Base-by-base conservation (phyloP, 179 eudicot species). In the Patellifolia procumbens region DNA sequence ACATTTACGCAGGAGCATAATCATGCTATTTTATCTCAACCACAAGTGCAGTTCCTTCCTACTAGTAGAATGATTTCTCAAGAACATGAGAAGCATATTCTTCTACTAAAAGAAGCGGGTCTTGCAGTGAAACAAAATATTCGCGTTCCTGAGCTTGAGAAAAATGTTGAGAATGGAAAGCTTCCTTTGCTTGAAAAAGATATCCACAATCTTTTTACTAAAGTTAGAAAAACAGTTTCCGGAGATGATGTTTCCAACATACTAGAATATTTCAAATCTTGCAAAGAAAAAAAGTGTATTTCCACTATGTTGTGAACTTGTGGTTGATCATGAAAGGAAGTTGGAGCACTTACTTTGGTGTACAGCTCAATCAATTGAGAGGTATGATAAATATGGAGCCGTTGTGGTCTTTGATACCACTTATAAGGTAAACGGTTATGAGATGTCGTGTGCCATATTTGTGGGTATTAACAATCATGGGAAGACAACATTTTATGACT, bases 121-220 rank as follows among this genome's bases (percentile, higher is more conserved):
- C 76, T 80, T 68, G 26, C 66, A 32, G 11, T 37, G 17, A 49
- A 55, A 43, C 60, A 80, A 74, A 65, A 68, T 16, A 68, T 74
- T 55, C 60, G 64, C 7, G 37, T 74, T 39, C 22, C 37, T 66
- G 43, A 45, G 16, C 52, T 32, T 75, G 52, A 75, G 3, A 49
- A 49, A 49, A 15, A 49, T 49, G 16, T 49, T 7, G 32, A 58
- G 17, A 17, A 60, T 26, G 35, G 35, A 24, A 19, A 29, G 20
- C 34, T 29, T 46, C 43, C 70, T 62, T 63, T 63, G 24, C 58
- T 74, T 45, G 77, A 74, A 32, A 63, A 43, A 5, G 77, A 63
- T 17, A 28, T 63, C n/a, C 61, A 13, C 11, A 74, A 74, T 31
- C 34, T 74, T 45, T 72, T 53, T 8, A 35, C 31, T 7, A 53